These are phyloP conservation scores for Linnemannia zychae DNA, from an alignment of 192 early-diverging fungal species.

Conservation along the genomic window DNA sequence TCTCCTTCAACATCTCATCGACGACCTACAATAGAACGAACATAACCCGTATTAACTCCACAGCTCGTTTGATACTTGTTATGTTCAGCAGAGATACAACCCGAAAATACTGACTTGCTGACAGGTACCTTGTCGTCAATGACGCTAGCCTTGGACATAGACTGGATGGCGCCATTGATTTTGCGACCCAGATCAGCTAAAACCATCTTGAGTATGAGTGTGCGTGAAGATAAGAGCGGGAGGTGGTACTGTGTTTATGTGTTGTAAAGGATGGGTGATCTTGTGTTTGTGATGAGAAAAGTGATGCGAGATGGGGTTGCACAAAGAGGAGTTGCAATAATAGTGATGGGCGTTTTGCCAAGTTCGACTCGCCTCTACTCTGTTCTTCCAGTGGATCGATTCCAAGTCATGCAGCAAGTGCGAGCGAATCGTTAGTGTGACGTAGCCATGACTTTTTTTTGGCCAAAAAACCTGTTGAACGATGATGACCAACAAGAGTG, in stretches of 20 bases:
- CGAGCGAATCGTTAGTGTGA: background rate
- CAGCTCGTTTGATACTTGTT: background rate
- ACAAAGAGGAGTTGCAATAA: background rate
- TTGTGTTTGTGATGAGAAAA: background rate
- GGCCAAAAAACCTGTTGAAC: background rate
- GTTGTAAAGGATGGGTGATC: background rate
- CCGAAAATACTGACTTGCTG: background rate
- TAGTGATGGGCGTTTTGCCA: background rate
- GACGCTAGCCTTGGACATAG: constrained; percentile 85
- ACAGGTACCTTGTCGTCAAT: constrained; percentile 86
- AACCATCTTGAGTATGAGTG: constrained; percentile 71
- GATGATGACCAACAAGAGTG: background rate
- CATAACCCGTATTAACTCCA: background rate
- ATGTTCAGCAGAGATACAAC: background rate
- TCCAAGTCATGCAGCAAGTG: background rate
- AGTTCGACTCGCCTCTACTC: background rate
- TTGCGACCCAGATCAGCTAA: constrained; percentile 92
- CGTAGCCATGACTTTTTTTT: background rate
- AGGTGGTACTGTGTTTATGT: background rate
- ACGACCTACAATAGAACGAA: constrained; percentile 62
- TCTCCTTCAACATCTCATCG: constrained; percentile 86
- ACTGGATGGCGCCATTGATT: constrained; percentile 86
- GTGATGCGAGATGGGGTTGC: background rate
- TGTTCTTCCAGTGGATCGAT: background rate
- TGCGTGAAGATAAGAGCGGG: background rate